phyloP scores from a whole-genome alignment of 176 grass and related monocot genomes.

The Oryza longistaminata region DNA sequence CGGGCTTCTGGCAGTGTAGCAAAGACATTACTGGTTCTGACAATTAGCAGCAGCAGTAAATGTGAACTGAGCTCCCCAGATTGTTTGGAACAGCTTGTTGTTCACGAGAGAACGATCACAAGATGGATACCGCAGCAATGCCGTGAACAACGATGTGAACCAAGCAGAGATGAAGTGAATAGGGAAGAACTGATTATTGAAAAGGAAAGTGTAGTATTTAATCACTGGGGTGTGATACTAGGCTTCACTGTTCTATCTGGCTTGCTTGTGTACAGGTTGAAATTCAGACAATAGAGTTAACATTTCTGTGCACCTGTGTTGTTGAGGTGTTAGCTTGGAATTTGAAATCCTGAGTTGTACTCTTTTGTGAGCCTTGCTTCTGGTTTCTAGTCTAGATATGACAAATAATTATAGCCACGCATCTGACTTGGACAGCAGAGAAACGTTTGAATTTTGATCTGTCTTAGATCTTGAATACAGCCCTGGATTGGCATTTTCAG shows the following conservation, averaged over 20 bases:
- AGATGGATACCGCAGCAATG: slow-evolving; percentile 62
- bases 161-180: not conserved
- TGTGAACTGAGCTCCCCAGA: slow-evolving; percentile 26
- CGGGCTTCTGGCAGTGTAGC: slow-evolving; percentile 65
- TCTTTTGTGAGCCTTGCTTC: not conserved
- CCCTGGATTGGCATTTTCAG: no score
- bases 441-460: no score
- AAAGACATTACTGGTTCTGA: slow-evolving; percentile 67
- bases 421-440: no score
- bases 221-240: slow-evolving; percentile 35
- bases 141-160: slow-evolving; percentile 29
- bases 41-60: not conserved
- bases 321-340: not conserved
- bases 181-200: not conserved
- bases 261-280: slow-evolving; percentile 46
- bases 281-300: slow-evolving; percentile 19
- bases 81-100: slow-evolving; percentile 51
- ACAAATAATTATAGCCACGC: no score
- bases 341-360: not conserved
- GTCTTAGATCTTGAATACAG: no score
- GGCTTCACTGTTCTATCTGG: slow-evolving; percentile 36
- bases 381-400: not conserved
- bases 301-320: not conserved
- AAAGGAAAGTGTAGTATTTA: not conserved
- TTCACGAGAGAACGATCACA: slow-evolving; percentile 55